A percentile compares a stretch with the other conserved stretches of the same genome.
Conservation (phyloP, 805 yeast species). For the Alloascoidea africana region DNA sequence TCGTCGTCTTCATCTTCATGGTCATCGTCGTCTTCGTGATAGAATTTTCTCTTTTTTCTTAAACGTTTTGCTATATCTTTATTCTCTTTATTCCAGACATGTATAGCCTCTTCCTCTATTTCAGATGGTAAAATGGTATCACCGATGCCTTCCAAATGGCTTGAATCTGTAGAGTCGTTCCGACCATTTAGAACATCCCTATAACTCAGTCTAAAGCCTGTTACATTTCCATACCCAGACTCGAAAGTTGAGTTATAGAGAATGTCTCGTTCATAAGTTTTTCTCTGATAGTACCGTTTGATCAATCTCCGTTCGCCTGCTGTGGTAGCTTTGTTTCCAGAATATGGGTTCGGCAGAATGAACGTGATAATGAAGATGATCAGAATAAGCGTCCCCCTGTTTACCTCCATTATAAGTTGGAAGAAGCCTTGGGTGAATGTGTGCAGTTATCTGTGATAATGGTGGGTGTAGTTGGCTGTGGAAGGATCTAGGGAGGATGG, state of each 20-base stretch:
- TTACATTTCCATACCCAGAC: conserved; percentile 51
- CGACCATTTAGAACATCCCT: conserved; percentile 34
- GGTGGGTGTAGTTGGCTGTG: conserved; percentile 4
- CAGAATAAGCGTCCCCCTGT: conserved; percentile 14
- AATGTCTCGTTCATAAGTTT: conserved; percentile 16
- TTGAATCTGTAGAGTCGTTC: conserved; percentile 40
- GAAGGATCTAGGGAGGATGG: conserved; percentile 1
- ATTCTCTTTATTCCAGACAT: conserved; percentile 33
- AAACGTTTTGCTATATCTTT: too few species aligned
- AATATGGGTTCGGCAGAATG: conserved; percentile 25
- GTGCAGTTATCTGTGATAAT: neutral
- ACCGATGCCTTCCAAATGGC: conserved; percentile 17
- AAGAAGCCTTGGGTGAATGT: conserved; percentile 4
- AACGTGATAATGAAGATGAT: conserved; percentile 23
- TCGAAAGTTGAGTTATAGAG: conserved; percentile 28
- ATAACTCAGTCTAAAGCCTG: conserved; percentile 59
- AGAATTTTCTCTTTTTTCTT: too few species aligned
- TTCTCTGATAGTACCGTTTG: conserved; percentile 19
- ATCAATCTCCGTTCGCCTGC: conserved; percentile 23
- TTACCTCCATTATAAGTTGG: conserved; percentile 10
- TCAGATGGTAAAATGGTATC: conserved; percentile 40
- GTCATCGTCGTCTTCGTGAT: conserved; percentile 11
- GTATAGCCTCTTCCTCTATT: conserved; percentile 30
- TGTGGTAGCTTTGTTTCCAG: conserved; percentile 15
- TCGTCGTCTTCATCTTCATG: conserved; percentile 9